Base-by-base conservation (phyloP, 306 rosid genomes). In the Casuarina cunninghamiana region DNA sequence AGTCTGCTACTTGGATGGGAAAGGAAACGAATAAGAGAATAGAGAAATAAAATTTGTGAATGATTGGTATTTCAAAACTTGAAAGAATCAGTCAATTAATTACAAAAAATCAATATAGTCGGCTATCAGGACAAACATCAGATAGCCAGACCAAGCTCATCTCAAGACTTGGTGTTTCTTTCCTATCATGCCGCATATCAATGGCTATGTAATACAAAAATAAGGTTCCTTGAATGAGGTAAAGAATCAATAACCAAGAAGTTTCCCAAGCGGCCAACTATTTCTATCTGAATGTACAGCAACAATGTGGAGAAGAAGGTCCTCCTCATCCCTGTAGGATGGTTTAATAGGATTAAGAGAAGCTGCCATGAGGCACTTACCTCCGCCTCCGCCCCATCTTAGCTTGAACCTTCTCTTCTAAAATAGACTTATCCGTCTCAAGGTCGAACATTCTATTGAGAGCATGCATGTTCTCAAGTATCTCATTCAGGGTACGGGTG, bases 361-460 rank as follows among this genome's bases (percentile, higher is more conserved):
- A 55, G 79, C 43, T 43, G 78, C 80, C 37, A 73, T 54, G 57
- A 66, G 42, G 69, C 53, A 39, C 74, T 82, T 84, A 89, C 68
- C 79, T 91, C 77, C 72, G 78, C 61, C 80, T 71, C 69, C 60
- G 84, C 71, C 74, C 90, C 84, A 87, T 83, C 89, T 91, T 93
- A n/a, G 85, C 89, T 82, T 85, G 87, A 75, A 91, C 84, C 88
- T 92, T 95, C 77, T 91, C 89, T 86, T 93, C 97, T 71, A 95
- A 81, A 55, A 87, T 45, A 32, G 93, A 88, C 13, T 53, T 74
- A 42, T 95, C 97, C 38, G 97, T 88, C 69, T 91, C 97, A 5
- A 95, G 97, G 78, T 89, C 91, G 77, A 87, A 95, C 97, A 95
- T 95, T 87, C 98, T 88, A 81, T 92, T 92, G 45, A 92, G 81